Evolutionary conservation across 2,329 filamentous ascomycete genomes (phyloP), one percentile per base, ranked within the genome.

Genomic region (Zymoseptoria pseudotritici): DNA sequence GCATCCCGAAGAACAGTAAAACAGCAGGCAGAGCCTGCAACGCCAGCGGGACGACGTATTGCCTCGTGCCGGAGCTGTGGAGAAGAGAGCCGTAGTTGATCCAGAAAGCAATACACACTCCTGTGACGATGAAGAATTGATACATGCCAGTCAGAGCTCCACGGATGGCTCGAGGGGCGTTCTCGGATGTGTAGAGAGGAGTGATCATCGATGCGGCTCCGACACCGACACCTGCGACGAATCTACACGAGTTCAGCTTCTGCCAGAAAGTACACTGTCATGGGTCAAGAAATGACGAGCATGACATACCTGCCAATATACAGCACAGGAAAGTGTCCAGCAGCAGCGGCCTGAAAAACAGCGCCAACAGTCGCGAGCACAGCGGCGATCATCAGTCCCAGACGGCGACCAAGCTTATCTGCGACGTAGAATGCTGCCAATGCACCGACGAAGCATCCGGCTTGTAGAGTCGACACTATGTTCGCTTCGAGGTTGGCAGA

Each of bases 401-500:
- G 77, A 55, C 89, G 85, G 67, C 88, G 86, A 60, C 89, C 89
- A 54, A 89, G 74, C 36, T 79, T 75, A 72, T 95, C 90, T 56
- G 85, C 89, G 6, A 84, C 74, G 1, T 88, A 89, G 10, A 88
- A 88, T 49, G 89, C 84, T 11, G 85, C 73, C 21, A 94, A 78
- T 29, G 90, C 82, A 49, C 90, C 90, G 58, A 90, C 76, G 65
- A 90, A 86, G 29, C 90, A 94, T 54, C 90, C 64, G 10, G 64
- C 64, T 50, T 89, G 93, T 50, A 95, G 81, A 65, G 95, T 93
- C 17, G 89, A 88, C 55, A 94, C 89, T 60, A 92, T 88, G 63
- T 66, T 66, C 24, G 64, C 64, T 57, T 66, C 64, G 46, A 66
- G 59, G 36, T 66, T 66, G 17, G 64, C 64, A 11, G 64, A 66